Base-by-base conservation (phyloP, 1,284 basidiomycete genomes). In the Pascua guehoae region DNA sequence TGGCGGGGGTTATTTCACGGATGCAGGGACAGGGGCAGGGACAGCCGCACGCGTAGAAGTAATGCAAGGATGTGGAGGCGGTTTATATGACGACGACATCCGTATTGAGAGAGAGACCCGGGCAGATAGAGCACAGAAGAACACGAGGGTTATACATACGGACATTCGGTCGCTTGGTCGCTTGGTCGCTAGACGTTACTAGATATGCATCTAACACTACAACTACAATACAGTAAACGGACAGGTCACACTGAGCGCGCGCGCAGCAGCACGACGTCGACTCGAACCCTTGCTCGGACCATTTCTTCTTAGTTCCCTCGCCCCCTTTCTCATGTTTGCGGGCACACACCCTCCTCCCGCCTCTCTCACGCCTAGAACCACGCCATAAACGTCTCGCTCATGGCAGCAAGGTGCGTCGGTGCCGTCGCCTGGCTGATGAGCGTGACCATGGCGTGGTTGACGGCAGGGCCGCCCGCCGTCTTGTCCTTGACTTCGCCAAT, bases 391-490 rank as follows among this genome's bases (percentile, higher is more conserved):
- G 83, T 81, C 76, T 91, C 90, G 43, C 85, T 83, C 60, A 61
- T 61, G 39, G 47, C 47, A 1, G 81, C 79, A 14, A 84, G 70
- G 52, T 80, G 79, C 41, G 75, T 72, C 7, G 80, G 79, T 51
- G 80, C 79, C 37, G 80, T 82, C 17, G 83, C 82, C 56, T 79
- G 77, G 36, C 80, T 88, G 67, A 98, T 88, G 37, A 98, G 81
- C 67, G 87, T 90, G 14, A 88, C 86, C 49, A 94, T 86, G 1
- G 89, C 88, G 70, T 92, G 88, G 57, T 89, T 81, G 51, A 89
- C 86, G 0, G 88, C 87, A 1, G 70, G 66, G 12, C 66, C 58
- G 38, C 63, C 64, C 36, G 63, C 15, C 2, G 86, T 81, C 74
- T 92, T 89, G 9, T 91, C 90, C 51, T 88, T 84, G 71, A 89